Evolutionary conservation across 1,284 basidiomycete species (phyloP).

Genomic region (Cutaneotrichosporon sp.): DNA sequence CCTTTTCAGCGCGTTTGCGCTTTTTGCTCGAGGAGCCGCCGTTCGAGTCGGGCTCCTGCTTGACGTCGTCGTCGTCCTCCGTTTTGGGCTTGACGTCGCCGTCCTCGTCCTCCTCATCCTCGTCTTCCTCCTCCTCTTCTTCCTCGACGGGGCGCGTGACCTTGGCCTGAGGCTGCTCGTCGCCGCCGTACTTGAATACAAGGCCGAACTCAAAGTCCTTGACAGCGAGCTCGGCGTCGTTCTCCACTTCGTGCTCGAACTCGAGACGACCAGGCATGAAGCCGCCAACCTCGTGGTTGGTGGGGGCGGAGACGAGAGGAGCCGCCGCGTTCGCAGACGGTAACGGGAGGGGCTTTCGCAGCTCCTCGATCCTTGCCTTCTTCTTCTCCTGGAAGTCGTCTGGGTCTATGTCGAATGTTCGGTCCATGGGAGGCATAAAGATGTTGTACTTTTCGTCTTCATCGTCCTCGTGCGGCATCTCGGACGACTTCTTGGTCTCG

Average conservation of each 20-base stretch:
- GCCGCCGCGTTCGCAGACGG: slow-evolving; percentile 51
- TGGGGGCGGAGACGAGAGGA: slow-evolving; percentile 84
- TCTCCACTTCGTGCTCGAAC: slow-evolving; percentile 95
- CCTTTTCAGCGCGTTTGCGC: slow-evolving; percentile 58
- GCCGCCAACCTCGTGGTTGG: slow-evolving; percentile 86
- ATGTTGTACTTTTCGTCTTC: slow-evolving; percentile 21
- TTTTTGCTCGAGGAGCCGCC: slow-evolving; percentile 49
- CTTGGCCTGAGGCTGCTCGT: slow-evolving; percentile 59
- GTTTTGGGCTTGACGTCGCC: slow-evolving; percentile 18
- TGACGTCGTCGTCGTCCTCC: slow-evolving; percentile 18
- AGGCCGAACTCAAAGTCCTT: slow-evolving; percentile 96
- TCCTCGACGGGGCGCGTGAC: slow-evolving; percentile 29
- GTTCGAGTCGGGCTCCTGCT: slow-evolving; percentile 24
- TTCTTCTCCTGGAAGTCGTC: slow-evolving; percentile 82
- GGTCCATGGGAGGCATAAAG: slow-evolving; percentile 63
- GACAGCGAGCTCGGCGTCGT: slow-evolving; percentile 90
- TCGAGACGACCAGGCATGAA: slow-evolving; percentile 95
- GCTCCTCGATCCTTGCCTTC: slow-evolving; percentile 69
- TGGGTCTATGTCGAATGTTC: slow-evolving; percentile 65
- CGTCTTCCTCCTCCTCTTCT: slow-evolving; percentile 34
- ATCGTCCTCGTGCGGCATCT: slow-evolving; percentile 5
- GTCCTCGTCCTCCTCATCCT: slow-evolving; percentile 31
- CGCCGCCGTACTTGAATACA: slow-evolving; percentile 78
- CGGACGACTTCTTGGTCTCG: slow-evolving; percentile 13
- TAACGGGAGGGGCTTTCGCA: slow-evolving; percentile 50